Evolutionary conservation across 1,284 basidiomycete genomes (phyloP), one percentile per base, ranked within the genome.

Genomic region (Prillingera fragicola): DNA sequence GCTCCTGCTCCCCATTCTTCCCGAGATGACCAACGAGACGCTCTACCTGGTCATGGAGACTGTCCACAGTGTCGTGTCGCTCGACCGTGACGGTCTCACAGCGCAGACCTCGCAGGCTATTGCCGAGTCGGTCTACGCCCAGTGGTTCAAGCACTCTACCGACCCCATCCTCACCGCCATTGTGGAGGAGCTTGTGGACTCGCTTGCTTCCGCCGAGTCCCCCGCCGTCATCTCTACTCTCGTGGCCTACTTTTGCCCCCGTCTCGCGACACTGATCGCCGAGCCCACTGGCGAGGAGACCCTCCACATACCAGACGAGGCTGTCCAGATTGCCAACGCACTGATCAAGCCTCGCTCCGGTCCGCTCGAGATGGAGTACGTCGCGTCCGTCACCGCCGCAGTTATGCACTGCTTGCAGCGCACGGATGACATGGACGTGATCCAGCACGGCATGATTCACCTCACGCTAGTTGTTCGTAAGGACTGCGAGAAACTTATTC

Each of bases 11-110:
- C 88, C 91, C 0, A 84, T 97, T 65, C 71, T 96, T 19, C 72
- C 82, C 8, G 73, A 81, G 25, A 83, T 89, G 0, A 82, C 84
- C 1, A 87, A 90, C 51, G 89, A 95, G 58, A 89, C 90, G 0
- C 77, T 97, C 12, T 83, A 87, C n/a, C 78, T 97, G 8, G 80
- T 96, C 21, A 75, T 97, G 19, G 91, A 96, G 63, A 84, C 89
- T 0, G 72, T 92, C 35, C 79, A 84, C 2, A 80, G 85, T 2
- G 80, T 92, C 4, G 72, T 90, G 1, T 80, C 83, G 23, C 77
- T 94, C 4, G 81, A 85, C 49, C 77, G 82, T 29, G 81, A 80
- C 34, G 76, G 83, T 81, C 70, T 87, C 44, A 82, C 79, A 13
- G 70, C 68, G 2, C 80, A 81, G 24, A 77, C 81, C 56, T 82